phyloP scores from a whole-genome alignment of 2,329 filamentous ascomycete genomes.

The Colletotrichum acutatum region DNA sequence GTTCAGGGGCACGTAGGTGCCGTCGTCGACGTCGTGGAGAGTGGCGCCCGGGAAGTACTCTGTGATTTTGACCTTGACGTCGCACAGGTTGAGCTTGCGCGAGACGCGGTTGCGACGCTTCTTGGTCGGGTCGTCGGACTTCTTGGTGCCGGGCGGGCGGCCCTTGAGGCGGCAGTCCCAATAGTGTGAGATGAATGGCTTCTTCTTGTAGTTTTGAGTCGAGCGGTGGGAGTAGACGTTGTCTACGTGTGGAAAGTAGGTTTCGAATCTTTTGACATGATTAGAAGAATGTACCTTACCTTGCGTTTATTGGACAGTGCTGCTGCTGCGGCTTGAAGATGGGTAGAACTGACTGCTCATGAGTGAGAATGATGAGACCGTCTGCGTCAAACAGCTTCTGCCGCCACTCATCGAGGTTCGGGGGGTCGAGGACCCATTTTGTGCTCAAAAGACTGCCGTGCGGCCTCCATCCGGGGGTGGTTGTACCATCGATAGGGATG shows the following conservation, averaged over 20 bases:
- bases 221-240: slow-evolving; percentile 88
- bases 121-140: slow-evolving; percentile 82
- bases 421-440: slow-evolving; percentile 73
- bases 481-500: slow-evolving; percentile 29
- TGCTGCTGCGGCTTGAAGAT: not conserved
- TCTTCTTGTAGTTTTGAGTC: slow-evolving; percentile 83
- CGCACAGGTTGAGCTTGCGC: slow-evolving; percentile 82
- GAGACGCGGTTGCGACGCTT: slow-evolving; percentile 83
- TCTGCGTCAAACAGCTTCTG: slow-evolving; percentile 81
- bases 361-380: slow-evolving; percentile 75
- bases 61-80: slow-evolving; percentile 88
- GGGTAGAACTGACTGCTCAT: slow-evolving; percentile 71
- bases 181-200: slow-evolving; percentile 85
- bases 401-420: slow-evolving; percentile 76
- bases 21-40: slow-evolving; percentile 41
- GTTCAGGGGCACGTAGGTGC: slow-evolving; percentile 26
- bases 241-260: slow-evolving; percentile 85
- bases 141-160: slow-evolving; percentile 80
- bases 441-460: slow-evolving; percentile 63
- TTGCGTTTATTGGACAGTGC: too few relatives aligned
- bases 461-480: slow-evolving; percentile 42
- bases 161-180: slow-evolving; percentile 88
- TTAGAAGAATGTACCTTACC: slow-evolving; percentile 21
- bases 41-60: slow-evolving; percentile 75
- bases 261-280: slow-evolving; percentile 73